Evolutionary conservation across 2,329 filamentous ascomycete species (phyloP).

Genomic region (Coniochaeta hoffmannii): DNA sequence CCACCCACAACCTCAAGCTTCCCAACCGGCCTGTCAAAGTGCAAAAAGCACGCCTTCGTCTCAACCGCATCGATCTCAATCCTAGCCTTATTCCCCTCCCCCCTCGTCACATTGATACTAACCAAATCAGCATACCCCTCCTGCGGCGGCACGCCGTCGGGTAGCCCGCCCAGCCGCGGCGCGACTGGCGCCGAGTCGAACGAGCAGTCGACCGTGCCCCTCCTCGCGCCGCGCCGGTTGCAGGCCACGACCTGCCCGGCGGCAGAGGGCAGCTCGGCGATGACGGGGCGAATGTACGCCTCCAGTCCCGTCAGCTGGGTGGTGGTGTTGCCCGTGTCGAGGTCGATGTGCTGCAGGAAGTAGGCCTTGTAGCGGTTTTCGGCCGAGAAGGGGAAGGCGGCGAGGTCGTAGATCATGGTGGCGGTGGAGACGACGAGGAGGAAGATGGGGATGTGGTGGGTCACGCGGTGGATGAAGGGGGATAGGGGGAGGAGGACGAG

Average conservation of each 20-base stretch:
- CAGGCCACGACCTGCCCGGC: constrained; percentile 54
- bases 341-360: constrained; percentile 75
- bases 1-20: constrained; percentile 57
- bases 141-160: constrained; percentile 30
- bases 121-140: constrained; percentile 52
- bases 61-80: constrained; percentile 65
- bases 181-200: constrained; percentile 57
- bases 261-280: constrained; percentile 63
- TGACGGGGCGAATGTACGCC: constrained; percentile 58
- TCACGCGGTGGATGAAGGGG: constrained; percentile 82
- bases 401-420: constrained; percentile 78
- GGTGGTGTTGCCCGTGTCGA: constrained; percentile 62
- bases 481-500: constrained; percentile 68
- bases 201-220: constrained; percentile 56
- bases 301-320: constrained; percentile 64
- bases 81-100: constrained; percentile 40
- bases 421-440: constrained; percentile 64
- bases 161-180: constrained; percentile 52
- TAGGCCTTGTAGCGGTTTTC: constrained; percentile 77
- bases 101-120: constrained; percentile 49
- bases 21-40: constrained; percentile 61
- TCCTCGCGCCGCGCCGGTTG: constrained; percentile 28
- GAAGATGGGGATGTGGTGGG: constrained; percentile 73
- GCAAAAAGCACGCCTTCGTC: constrained; percentile 70
- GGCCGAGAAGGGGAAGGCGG: constrained; percentile 80